phyloP scores from a whole-genome alignment of 1,139 yeast genomes.

The Zygoascus sp. region DNA sequence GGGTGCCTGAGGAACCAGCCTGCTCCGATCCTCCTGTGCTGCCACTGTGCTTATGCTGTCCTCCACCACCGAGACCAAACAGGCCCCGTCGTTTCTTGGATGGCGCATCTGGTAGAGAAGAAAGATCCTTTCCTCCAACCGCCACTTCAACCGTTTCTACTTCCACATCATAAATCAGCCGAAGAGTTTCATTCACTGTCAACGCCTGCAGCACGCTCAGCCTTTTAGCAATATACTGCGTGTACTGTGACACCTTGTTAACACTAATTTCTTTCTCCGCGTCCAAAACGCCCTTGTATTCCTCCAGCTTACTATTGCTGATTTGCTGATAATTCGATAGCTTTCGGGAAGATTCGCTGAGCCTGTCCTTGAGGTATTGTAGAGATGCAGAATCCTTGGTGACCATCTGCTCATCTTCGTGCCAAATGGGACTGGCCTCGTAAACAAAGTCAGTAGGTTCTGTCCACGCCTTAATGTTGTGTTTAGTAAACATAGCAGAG shows the following conservation, averaged over 20 bases:
- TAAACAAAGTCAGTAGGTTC: constrained; percentile 85
- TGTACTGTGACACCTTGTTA: constrained; percentile 36
- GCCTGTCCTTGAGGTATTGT: constrained; percentile 55
- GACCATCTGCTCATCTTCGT: constrained; percentile 81
- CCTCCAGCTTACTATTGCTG: constrained; percentile 34
- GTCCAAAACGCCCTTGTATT: constrained; percentile 26
- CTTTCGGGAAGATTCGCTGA: constrained; percentile 40
- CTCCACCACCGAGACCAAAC: constrained; percentile 25
- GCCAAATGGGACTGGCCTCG: constrained; percentile 93
- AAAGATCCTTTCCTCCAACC: constrained; percentile 57
- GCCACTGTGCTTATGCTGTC: constrained; percentile 14
- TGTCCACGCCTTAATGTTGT: constrained; percentile 69
- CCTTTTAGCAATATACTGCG: constrained; percentile 46
- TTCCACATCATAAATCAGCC: constrained; percentile 77
- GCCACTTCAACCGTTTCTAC: constrained; percentile 85
- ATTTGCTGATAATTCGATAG: constrained; percentile 25
- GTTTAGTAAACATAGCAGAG: constrained; percentile 88
- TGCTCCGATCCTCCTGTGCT: not conserved
- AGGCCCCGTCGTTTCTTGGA: constrained; percentile 29
- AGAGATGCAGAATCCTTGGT: constrained; percentile 58
- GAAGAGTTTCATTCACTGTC: constrained; percentile 65
- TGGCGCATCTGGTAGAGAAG: constrained; percentile 34
- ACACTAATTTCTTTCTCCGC: constrained; percentile 28
- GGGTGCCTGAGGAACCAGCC: no score
- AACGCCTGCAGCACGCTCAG: constrained; percentile 56